Conservation (phyloP, 768 basidiomycete species). For the Lactifluus rugatus region DNA sequence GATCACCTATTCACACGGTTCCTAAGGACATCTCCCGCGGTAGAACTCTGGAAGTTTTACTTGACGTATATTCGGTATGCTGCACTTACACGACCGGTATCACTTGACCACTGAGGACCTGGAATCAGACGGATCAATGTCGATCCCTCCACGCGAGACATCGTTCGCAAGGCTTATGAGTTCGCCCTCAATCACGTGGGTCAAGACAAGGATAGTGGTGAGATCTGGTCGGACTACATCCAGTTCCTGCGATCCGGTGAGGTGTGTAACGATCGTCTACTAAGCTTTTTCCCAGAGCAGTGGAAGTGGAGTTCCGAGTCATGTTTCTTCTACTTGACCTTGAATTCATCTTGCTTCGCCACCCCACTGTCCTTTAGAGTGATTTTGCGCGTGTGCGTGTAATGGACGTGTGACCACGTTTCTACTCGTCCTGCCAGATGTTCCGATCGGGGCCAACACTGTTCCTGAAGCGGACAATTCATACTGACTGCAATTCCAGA, state of each 20-base stretch:
- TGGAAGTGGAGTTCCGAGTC: conserved; percentile 4
- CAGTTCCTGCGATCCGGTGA: conserved; percentile 75
- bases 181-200: conserved; percentile 86
- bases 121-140: conserved; percentile 53
- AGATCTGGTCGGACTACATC: conserved; percentile 93
- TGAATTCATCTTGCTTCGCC: conserved; percentile 16
- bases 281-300: conserved; percentile 3
- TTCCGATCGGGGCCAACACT: conserved; percentile 2
- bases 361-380: conserved; percentile 11
- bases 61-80: conserved; percentile 73
- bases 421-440: conserved; percentile 6
- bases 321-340: conserved; percentile 17
- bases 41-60: conserved; percentile 90
- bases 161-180: conserved; percentile 83
- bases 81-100: conserved; percentile 13
- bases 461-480: conserved; percentile 2
- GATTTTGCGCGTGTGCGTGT: conserved; percentile 16
- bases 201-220: conserved; percentile 83
- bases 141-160: conserved; percentile 60
- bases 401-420: conserved; percentile 12
- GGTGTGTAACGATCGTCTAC: conserved; percentile 35
- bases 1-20: conserved; percentile 76
- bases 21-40: conserved; percentile 73
- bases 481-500: conserved; percentile 28
- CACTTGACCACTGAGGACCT: conserved; percentile 5